Base-by-base conservation (phyloP, 1,139 yeast genomes). In the Williopsis jadinii region DNA sequence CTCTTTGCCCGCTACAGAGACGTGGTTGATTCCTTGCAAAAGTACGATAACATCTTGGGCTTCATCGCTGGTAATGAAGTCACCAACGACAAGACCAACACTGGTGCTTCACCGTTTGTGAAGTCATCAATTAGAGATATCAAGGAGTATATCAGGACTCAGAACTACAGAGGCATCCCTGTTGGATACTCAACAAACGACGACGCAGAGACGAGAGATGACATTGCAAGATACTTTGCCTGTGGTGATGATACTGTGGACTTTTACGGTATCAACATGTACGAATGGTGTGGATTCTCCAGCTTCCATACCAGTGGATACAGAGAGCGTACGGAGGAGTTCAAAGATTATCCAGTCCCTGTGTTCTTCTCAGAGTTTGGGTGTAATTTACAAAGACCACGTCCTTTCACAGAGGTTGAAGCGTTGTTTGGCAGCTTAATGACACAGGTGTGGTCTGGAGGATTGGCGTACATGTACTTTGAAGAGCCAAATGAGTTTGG, bases 391-490 rank as follows among this genome's bases (percentile, higher is more conserved):
- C 64, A 68, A 13, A 61, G 68, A 42, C 81, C 81, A 26, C 63
- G 84, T 40, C 82, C 82, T 1, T 77, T 77, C 50, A 75, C 81
- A 33, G 95, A 85, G 62, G 80, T 84, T 39, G 76, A 68, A 32
- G 73, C 84, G 35, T 58, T 82, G 24, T 82, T 69, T 64, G 68
- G 80, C 35, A 61, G 68, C 42, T 68, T 79, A 40, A 82, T 83
- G 92, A 73, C 84, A 32, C 77, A 71, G 45, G 87, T 84, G 39
- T 86, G 95, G 95, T 85, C 95, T 35, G 95, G 95, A 51, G 95
- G 95, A 56, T 77, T 86, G 57, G 95, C 82, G 30, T 86, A 85
- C 69, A 84, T 85, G 95, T 86, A 83, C 67, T 83, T 80, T 64
- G 80, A 85, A 67, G 95, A 86, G 65, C 78, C 69, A 43, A 86